Evolutionary conservation across 2,329 filamentous ascomycete genomes (phyloP), one percentile per base, ranked within the genome.

Genomic region (Madurella mycetomatis): DNA sequence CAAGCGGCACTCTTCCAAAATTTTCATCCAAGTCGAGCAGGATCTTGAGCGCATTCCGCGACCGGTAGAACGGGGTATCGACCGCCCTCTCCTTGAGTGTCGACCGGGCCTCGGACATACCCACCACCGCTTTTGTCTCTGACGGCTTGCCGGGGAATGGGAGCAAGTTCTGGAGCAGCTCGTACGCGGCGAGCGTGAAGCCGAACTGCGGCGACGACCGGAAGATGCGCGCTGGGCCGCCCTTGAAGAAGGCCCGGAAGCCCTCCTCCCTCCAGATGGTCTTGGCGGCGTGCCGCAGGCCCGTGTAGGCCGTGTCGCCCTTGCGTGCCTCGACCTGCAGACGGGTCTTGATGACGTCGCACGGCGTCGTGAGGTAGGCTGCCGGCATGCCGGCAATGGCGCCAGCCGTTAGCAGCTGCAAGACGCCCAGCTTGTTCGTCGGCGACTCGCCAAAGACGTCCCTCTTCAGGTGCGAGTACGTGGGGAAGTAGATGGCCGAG

Each of bases 261-360:
- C 94, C 94, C 73, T 99, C 94, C 70, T 97, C 89, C 70, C 86
- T 84, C 76, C 80, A 86, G 65, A 99, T 88, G 13, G 90, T 95
- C 65, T 74, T 74, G 39, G 94, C 94, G 51, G 86, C 89, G 73
- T 99, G 90, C 53, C 90, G 84, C 46, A 99, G 81, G 45, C 88
- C 89, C 41, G 83, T 94, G 79, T 99, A 99, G 47, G 81, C 80
- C 3, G 86, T 86, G 66, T 99, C 92, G 60, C 94, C 94, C 79
- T 97, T 97, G 61, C 94, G 88, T 18, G 92, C 92, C 73, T 99
- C 94, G 55, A 99, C 94, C 72, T 99, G 94, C 56, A 99, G 81
- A 70, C 94, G 88, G 2, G 94, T 99, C 81, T 99, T 99, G 85
- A 99, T 97, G 58, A 99, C 94, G 68, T 99, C 94, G 76, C 89